Percentiles rank a stretch among this genome's conserved stretches.
These are phyloP conservation scores for Pseudognaphalium luteoalbum DNA, from an alignment of 129 eudicot species.

Conservation along the genomic window DNA sequence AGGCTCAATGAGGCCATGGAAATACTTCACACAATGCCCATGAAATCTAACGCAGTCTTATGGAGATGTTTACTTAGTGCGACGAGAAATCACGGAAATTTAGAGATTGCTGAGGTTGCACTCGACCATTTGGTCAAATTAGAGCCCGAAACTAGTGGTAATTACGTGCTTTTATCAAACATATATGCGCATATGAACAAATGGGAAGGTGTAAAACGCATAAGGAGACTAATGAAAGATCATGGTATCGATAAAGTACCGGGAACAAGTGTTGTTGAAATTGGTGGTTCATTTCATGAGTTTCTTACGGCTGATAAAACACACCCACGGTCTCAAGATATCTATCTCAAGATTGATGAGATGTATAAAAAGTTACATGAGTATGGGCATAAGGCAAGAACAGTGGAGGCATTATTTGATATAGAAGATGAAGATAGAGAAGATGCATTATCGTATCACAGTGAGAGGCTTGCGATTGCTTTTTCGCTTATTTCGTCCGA, in stretches of 20 bases:
- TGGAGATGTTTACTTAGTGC: slow-evolving; percentile 78
- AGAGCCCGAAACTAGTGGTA: slow-evolving; percentile 70
- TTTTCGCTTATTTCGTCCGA: slow-evolving; percentile 25
- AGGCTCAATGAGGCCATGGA: slow-evolving; percentile 59
- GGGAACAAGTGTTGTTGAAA: slow-evolving; percentile 56
- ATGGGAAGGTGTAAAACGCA: slow-evolving; percentile 63
- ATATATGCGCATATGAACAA: slow-evolving; percentile 46
- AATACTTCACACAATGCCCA: slow-evolving; percentile 48
- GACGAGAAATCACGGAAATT: slow-evolving; percentile 58
- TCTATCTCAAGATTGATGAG: slow-evolving; percentile 56
- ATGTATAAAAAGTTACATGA: slow-evolving; percentile 42
- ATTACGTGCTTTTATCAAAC: slow-evolving; percentile 70
- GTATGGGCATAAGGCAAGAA: slow-evolving; percentile 25
- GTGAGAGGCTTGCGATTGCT: slow-evolving; percentile 36
- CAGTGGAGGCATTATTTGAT: slow-evolving; percentile 35
- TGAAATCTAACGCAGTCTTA: slow-evolving; percentile 60
- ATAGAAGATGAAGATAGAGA: slow-evolving; percentile 42
- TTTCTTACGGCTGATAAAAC: slow-evolving; percentile 56
- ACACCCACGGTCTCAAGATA: slow-evolving; percentile 43
- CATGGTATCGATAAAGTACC: slow-evolving; percentile 48
- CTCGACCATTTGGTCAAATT: slow-evolving; percentile 48
- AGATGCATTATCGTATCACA: slow-evolving; percentile 36
- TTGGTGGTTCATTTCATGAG: slow-evolving; percentile 57
- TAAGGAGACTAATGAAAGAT: slow-evolving; percentile 60
- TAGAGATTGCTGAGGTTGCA: slow-evolving; percentile 57